A percentile compares a stretch with the other conserved stretches of the same genome.
Evolutionary conservation across 2,329 filamentous ascomycete species (phyloP).

Genomic region (Fusarium sp.): DNA sequence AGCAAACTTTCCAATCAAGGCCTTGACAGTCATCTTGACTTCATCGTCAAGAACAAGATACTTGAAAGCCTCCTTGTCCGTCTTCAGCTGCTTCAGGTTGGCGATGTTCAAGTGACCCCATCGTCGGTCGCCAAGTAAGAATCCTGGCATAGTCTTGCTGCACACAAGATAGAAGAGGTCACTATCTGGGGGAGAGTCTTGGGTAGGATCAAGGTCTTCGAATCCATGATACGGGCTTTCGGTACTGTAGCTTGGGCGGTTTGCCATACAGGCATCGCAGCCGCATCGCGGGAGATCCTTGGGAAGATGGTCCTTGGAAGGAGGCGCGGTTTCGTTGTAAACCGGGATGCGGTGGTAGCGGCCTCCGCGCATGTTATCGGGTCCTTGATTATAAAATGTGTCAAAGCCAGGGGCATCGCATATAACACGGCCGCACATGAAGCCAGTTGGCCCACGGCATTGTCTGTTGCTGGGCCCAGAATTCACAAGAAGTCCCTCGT

Average conservation of each 20-base stretch:
- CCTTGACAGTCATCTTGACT: slow-evolving; percentile 58
- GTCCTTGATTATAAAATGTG: slow-evolving; percentile 44
- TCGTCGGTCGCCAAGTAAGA: slow-evolving; percentile 55
- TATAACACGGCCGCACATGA: slow-evolving; percentile 54
- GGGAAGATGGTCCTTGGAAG: slow-evolving; percentile 50
- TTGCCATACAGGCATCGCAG: slow-evolving; percentile 49
- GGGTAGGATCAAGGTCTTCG: slow-evolving; percentile 51
- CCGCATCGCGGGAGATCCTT: slow-evolving; percentile 53
- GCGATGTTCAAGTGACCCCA: slow-evolving; percentile 56
- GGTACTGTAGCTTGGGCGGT: slow-evolving; percentile 22
- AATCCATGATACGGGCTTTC: slow-evolving; percentile 51
- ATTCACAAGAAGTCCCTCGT: slow-evolving; percentile 53
- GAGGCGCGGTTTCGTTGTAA: slow-evolving; percentile 18
- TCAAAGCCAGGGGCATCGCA: slow-evolving; percentile 55
- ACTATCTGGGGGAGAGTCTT: slow-evolving; percentile 48
- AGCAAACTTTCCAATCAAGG: slow-evolving; percentile 59
- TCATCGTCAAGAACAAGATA: slow-evolving; percentile 59
- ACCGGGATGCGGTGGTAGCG: slow-evolving; percentile 19
- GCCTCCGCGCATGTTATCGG: slow-evolving; percentile 33
- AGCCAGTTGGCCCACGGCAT: slow-evolving; percentile 46
- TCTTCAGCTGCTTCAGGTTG: slow-evolving; percentile 51
- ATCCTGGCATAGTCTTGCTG: slow-evolving; percentile 56
- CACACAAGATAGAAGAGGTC: slow-evolving; percentile 57
- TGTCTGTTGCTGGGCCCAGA: slow-evolving; percentile 38
- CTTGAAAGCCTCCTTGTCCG: slow-evolving; percentile 60